These are phyloP conservation scores for Peronospora belbahrii DNA, from an alignment of 352 stramenopile genomes.

Conservation along the genomic window DNA sequence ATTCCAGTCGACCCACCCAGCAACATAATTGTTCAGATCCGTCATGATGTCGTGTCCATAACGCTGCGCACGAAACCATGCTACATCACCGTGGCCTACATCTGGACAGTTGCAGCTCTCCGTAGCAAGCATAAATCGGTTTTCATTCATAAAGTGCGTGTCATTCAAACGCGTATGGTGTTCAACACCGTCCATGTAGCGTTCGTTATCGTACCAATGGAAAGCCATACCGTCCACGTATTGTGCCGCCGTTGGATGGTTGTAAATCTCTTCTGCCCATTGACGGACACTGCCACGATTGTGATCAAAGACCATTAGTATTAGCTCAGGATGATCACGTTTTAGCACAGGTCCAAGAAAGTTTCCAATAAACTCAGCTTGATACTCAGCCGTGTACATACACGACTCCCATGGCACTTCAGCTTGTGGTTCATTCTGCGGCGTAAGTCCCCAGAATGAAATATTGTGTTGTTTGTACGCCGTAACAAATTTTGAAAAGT, in stretches of 20 bases:
- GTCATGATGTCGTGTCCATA: constrained; percentile 88
- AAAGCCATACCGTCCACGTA: constrained; percentile 90
- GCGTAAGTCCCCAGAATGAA: constrained; percentile 82
- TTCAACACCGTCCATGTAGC: constrained; percentile 68
- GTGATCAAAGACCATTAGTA: constrained; percentile 90
- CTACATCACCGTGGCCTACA: constrained; percentile 43
- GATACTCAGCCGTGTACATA: constrained; percentile 38
- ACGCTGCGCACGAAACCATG: constrained; percentile 81
- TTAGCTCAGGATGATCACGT: constrained; percentile 57
- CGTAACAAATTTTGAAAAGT: constrained; percentile 89
- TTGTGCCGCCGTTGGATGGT: constrained; percentile 40
- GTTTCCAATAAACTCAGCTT: constrained; percentile 69
- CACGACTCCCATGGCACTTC: constrained; percentile 67
- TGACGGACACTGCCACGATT: constrained; percentile 77
- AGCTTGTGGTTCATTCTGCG: constrained; percentile 88
- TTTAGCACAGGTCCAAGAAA: constrained; percentile 76
- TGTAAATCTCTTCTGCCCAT: constrained; percentile 69
- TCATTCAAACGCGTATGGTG: constrained; percentile 75
- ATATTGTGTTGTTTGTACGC: constrained; percentile 86
- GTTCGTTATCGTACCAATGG: constrained; percentile 81
- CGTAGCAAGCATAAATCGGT: constrained; percentile 60
- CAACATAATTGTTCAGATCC: constrained; percentile 83
- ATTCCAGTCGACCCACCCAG: constrained; percentile 92
- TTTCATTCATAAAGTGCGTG: constrained; percentile 64
- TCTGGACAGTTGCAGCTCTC: constrained; percentile 76